Evolutionary conservation across 176 grass and related monocot species (phyloP), one percentile per base, ranked within the genome.

Genomic region (Chloris gayana): DNA sequence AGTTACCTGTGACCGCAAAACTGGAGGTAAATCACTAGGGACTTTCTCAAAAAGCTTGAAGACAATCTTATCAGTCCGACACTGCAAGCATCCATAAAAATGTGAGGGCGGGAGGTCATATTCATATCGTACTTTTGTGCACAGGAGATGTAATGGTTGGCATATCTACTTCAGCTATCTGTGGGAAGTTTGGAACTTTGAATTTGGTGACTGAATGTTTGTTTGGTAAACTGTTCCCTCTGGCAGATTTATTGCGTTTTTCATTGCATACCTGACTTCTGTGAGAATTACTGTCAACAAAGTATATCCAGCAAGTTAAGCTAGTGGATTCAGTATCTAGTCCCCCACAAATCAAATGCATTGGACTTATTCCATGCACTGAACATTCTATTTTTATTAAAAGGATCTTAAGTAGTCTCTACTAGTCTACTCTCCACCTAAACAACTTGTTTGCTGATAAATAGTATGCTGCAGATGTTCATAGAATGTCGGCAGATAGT

Each of bases 1-100:
- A 86, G 33, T 84, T 89, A 99, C 97, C 88, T 95, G 90, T 80
- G 90, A 60, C 53, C 85, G 82, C 86, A 99, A 87, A 85, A 88
- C 73, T 78, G 86, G 84, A 80, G 97, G 97, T 67, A 99, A 86
- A 86, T 99, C 93, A 71, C 86, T 76, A 77, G 96, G 97, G 79
- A 93, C 92, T 95, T 96, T 95, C 70, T 90, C 77, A 4, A 99
- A 99, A 75, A 99, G 92, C 82, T 99, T 99, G 73, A 99, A 99
- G 30, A 93, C 83, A 70, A 99, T 99, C 87, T 91, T 93, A 89
- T 95, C 90, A 59, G 97, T 99, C 39, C 93, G 93, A 50, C 82
- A 95, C 97, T 99, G 88, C 69, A 85, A 81, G 19, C 27, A 91
- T 74, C 25, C 58, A 61, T 61, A 61, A 13, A 61, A 61, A 29